Evolutionary conservation across 1,284 basidiomycete genomes (phyloP).

Genomic region (Cutaneotrichosporon cutaneum): DNA sequence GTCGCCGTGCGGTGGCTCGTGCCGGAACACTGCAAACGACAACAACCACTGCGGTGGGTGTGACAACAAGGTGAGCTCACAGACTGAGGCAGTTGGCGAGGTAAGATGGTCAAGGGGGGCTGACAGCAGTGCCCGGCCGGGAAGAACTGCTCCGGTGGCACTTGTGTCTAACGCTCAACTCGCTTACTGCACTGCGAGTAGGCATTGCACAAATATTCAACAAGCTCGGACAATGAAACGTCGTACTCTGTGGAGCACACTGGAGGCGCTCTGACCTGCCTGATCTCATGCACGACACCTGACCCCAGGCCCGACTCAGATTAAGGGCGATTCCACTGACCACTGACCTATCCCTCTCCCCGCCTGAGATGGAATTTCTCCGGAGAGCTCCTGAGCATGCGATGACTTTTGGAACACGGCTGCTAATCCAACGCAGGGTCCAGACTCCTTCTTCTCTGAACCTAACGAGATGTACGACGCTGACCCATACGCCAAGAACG

Average conservation of each 20-base stretch:
- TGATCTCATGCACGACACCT: no score
- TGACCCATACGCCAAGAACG: no score
- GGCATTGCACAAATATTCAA: neutral
- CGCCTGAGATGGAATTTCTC: no score
- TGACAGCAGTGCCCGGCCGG: neutral
- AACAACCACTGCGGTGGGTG: neutral
- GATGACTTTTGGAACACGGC: no score
- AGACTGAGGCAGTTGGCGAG: neutral
- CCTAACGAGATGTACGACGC: no score
- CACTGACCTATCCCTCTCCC: no score
- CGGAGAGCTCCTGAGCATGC: no score
- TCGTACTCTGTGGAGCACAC: neutral
- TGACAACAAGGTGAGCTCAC: neutral
- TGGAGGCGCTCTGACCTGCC: no score
- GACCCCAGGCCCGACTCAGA: no score
- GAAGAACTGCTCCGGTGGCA: neutral
- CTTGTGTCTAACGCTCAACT: neutral
- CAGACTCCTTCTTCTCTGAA: no score
- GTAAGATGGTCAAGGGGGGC: neutral
- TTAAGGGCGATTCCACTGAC: no score
- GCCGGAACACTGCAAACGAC: neutral
- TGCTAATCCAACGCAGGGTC: no score
- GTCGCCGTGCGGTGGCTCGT: neutral
- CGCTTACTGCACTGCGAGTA: neutral
- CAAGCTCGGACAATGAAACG: neutral